Evolutionary conservation across 2,329 filamentous ascomycete species (phyloP).

Genomic region (Microdochium trichocladiopsis): DNA sequence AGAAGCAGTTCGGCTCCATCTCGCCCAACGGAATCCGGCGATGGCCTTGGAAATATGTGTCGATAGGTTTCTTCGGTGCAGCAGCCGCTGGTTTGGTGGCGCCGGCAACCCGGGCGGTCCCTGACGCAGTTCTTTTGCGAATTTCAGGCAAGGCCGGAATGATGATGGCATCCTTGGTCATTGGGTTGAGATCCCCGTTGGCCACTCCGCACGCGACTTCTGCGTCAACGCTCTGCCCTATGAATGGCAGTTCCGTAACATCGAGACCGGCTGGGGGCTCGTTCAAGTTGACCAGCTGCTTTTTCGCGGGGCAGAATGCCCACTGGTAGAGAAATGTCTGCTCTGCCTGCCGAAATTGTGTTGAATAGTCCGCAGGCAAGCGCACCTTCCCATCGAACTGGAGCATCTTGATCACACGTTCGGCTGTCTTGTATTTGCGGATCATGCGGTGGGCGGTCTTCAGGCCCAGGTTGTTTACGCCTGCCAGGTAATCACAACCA

Average conservation of each 20-base stretch:
- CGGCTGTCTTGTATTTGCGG: slow-evolving; percentile 81
- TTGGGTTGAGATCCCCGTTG: slow-evolving; percentile 77
- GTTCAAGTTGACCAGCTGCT: slow-evolving; percentile 69
- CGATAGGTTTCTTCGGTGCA: slow-evolving; percentile 39
- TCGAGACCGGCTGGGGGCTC: slow-evolving; percentile 55
- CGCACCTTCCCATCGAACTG: slow-evolving; percentile 84
- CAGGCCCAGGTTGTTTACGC: slow-evolving; percentile 77
- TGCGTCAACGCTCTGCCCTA: slow-evolving; percentile 66
- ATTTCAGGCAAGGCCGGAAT: slow-evolving; percentile 31
- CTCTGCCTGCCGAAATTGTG: slow-evolving; percentile 79
- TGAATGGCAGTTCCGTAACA: slow-evolving; percentile 68
- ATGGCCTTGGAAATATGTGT: slow-evolving; percentile 43
- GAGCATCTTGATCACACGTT: slow-evolving; percentile 72
- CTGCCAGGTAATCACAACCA: slow-evolving; percentile 90
- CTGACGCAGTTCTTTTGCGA: slow-evolving; percentile 25
- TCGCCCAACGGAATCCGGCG: slow-evolving; percentile 50
- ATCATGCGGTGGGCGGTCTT: slow-evolving; percentile 92
- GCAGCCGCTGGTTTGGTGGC: neutral
- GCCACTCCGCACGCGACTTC: slow-evolving; percentile 69
- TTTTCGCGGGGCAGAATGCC: slow-evolving; percentile 75
- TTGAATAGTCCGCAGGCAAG: slow-evolving; percentile 74
- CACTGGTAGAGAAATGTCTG: slow-evolving; percentile 90
- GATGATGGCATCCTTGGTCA: slow-evolving; percentile 67
- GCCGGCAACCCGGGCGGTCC: slow-evolving; percentile 13
- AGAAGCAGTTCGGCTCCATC: slow-evolving; percentile 56